phyloP scores from a whole-genome alignment of 192 early-diverging fungal species.

The Entomortierella beljakovae region DNA sequence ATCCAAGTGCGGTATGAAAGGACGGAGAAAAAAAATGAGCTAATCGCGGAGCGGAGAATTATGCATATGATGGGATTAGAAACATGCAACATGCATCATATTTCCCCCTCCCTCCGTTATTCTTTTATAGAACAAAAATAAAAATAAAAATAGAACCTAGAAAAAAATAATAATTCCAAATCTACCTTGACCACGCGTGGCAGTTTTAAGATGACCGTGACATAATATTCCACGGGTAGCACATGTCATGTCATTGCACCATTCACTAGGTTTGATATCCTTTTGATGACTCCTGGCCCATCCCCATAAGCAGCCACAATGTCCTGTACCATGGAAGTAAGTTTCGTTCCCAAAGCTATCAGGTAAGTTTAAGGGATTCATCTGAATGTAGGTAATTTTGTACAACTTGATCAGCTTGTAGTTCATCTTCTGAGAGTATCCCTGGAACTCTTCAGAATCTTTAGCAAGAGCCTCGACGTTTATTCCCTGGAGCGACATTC shows the following conservation, averaged over 20 bases:
- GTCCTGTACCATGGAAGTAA: conserved; percentile 10
- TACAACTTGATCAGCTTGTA: neutral
- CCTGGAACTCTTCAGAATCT: neutral
- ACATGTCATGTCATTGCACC: neutral
- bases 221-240: neutral
- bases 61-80: neutral
- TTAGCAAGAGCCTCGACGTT: neutral
- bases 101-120: neutral
- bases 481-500: neutral
- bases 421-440: neutral
- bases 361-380: neutral
- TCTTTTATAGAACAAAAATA: no score
- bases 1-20: neutral
- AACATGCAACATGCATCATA: neutral
- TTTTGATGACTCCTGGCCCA: neutral
- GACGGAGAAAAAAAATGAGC: conserved; percentile 12
- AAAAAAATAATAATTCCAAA: neutral
- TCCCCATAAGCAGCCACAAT: conserved; percentile 3
- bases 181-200: neutral
- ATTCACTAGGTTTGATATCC: neutral
- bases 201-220: neutral
- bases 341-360: neutral
- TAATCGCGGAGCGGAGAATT: no score
- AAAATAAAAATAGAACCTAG: neutral
- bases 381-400: neutral